A percentile compares a stretch with the other conserved stretches of the same genome.
phyloP scores from a whole-genome alignment of 305 asterid species.

The Fraxinus floribunda region DNA sequence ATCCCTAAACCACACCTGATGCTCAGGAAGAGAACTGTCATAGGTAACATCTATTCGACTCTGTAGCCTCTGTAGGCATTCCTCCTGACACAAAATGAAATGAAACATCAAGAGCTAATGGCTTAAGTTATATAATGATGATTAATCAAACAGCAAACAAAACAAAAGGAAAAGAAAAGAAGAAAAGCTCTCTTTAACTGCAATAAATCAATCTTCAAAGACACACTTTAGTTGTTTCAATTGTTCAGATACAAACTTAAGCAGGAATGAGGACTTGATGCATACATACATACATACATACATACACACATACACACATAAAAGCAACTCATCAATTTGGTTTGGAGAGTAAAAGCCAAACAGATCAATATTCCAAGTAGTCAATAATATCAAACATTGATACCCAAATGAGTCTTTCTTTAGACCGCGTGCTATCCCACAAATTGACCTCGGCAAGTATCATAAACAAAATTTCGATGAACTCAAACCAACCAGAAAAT shows the following conservation, averaged over 20 bases:
- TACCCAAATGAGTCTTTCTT: background rate
- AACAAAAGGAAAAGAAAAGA: background rate
- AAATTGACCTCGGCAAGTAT: slow-evolving; percentile 7
- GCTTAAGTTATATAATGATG: slow-evolving; percentile 6
- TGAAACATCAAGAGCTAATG: slow-evolving; percentile 30
- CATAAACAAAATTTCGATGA: slow-evolving; percentile 3
- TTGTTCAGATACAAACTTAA: slow-evolving; percentile 14
- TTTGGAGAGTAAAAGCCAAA: background rate
- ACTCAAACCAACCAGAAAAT: slow-evolving; percentile 17
- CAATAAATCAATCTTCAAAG: background rate
- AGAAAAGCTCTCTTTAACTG: slow-evolving; percentile 2
- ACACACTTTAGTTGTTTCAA: slow-evolving; percentile 13
- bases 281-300: background rate
- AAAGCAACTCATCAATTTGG: background rate
- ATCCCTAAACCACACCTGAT: slow-evolving; percentile 66
- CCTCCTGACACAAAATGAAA: slow-evolving; percentile 64
- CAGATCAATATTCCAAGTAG: background rate
- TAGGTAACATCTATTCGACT: slow-evolving; percentile 77
- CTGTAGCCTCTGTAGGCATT: slow-evolving; percentile 78
- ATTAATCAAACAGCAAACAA: background rate
- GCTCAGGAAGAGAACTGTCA: slow-evolving; percentile 73
- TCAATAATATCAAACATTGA: background rate
- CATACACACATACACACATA: background rate
- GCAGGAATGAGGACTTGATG: slow-evolving; percentile 21
- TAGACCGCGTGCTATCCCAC: background rate